phyloP scores from a whole-genome alignment of 2,329 filamentous ascomycete genomes.

The Cladosporium phlei region DNA sequence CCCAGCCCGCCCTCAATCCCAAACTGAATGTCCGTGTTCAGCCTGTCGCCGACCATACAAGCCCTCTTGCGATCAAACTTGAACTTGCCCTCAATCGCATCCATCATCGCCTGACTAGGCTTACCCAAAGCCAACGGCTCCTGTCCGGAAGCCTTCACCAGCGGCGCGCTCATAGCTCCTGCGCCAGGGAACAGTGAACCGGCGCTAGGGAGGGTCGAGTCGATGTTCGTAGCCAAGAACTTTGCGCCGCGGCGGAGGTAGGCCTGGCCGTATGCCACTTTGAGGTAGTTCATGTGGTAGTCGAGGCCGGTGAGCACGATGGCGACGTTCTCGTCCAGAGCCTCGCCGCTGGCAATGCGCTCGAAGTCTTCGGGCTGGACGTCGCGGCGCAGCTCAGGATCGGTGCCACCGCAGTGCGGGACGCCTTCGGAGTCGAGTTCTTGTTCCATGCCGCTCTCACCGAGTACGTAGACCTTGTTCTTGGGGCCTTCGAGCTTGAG shows the following conservation, averaged over 20 bases:
- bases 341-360: conserved; percentile 64
- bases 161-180: conserved; percentile 71
- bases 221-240: conserved; percentile 90
- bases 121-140: conserved; percentile 81
- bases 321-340: conserved; percentile 82
- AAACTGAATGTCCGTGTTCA: conserved; percentile 95
- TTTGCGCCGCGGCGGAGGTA: conserved; percentile 77
- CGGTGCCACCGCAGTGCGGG: conserved; percentile 79
- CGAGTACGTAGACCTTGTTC: conserved; percentile 91
- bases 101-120: conserved; percentile 98
- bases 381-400: conserved; percentile 70
- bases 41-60: conserved; percentile 92
- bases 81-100: conserved; percentile 95
- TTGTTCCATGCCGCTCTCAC: conserved; percentile 84
- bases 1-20: conserved; percentile 86
- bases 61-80: conserved; percentile 75
- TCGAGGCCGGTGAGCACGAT: conserved; percentile 87
- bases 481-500: conserved; percentile 71
- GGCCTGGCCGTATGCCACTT: conserved; percentile 76
- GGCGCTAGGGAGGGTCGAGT: conserved; percentile 80
- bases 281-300: conserved; percentile 93
- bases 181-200: conserved; percentile 86
- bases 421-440: conserved; percentile 79
- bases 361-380: conserved; percentile 76
- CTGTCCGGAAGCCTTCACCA: conserved; percentile 59